A percentile compares a stretch with the other conserved stretches of the same genome.
phyloP scores from a whole-genome alignment of 345 rosid genomes.

The Zanthoxylum bungeanum region DNA sequence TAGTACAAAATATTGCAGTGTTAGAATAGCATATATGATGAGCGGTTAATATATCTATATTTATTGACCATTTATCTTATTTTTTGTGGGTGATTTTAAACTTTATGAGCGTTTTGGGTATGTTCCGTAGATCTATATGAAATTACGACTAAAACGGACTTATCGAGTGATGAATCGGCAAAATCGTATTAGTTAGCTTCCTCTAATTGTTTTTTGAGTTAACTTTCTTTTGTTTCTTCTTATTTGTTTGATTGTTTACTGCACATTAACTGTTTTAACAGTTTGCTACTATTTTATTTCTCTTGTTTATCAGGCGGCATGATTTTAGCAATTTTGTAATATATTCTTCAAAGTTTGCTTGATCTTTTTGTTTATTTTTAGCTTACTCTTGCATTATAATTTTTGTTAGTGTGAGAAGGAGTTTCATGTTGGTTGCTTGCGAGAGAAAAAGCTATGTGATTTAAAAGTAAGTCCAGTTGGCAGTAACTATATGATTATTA shows the following conservation, averaged over 20 bases:
- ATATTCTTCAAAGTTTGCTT: neutral
- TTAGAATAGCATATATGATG: too few relatives aligned
- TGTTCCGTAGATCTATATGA: too few relatives aligned
- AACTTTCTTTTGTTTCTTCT: neutral
- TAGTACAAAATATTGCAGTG: too few relatives aligned
- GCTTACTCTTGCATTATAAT: constrained; percentile 6
- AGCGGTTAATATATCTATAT: too few relatives aligned
- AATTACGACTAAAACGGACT: too few relatives aligned
- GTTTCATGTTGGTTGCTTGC: constrained; percentile 89
- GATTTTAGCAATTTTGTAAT: constrained; percentile 49
- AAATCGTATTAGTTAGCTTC: neutral
- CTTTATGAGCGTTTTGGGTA: too few relatives aligned
- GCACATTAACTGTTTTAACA: constrained; percentile 9
- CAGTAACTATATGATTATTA: neutral
- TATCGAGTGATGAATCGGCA: too few relatives aligned
- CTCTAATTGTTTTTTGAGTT: neutral
- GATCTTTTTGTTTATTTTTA: constrained; percentile 3
- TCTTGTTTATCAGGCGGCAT: constrained; percentile 50
- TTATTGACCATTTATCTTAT: too few relatives aligned
- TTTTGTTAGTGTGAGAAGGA: constrained; percentile 87
- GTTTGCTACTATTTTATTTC: neutral
- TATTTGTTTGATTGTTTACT: constrained; percentile 1
- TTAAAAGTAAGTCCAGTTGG: constrained; percentile 80
- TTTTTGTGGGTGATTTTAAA: too few relatives aligned
- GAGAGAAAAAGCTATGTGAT: constrained; percentile 66